Evolutionary conservation across 371 early-diverging fungal genomes (phyloP).

Genomic region (Mucor saturninus): DNA sequence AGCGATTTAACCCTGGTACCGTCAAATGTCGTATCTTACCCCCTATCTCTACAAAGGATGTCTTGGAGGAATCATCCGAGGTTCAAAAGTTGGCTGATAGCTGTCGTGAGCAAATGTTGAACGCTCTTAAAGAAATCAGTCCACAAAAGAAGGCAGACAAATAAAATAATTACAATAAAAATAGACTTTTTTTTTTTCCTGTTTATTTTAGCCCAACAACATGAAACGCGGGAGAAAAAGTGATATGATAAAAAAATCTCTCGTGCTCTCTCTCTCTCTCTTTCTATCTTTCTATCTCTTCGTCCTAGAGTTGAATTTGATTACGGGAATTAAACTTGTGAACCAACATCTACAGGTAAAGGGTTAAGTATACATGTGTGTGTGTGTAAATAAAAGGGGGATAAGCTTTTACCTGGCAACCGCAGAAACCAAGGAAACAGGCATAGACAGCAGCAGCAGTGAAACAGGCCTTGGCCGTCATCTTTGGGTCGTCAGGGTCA

Average conservation of each 20-base stretch:
- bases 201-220: too few relatives aligned
- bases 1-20: constrained; percentile 69
- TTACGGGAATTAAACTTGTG: constrained; percentile 57
- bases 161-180: constrained; percentile 18
- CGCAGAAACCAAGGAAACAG: constrained; percentile 69
- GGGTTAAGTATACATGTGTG: not conserved
- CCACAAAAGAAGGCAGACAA: constrained; percentile 25
- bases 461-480: constrained; percentile 69
- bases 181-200: not conserved
- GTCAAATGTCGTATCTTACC: constrained; percentile 81
- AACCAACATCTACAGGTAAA: constrained; percentile 37
- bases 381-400: not conserved
- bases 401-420: constrained; percentile 59
- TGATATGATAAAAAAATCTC: not conserved
- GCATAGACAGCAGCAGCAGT: constrained; percentile 72
- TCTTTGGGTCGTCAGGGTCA: constrained; percentile 69
- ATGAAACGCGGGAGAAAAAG: too few relatives aligned
- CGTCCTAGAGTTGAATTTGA: constrained; percentile 52
- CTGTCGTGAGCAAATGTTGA: constrained; percentile 78
- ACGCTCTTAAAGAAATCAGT: constrained; percentile 71
- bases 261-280: not conserved
- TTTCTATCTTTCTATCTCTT: not conserved
- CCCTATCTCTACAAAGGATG: constrained; percentile 72
- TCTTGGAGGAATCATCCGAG: constrained; percentile 66
- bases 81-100: constrained; percentile 69